phyloP scores from a whole-genome alignment of 208 protist genomes.

The Leishmania lainsoni region DNA sequence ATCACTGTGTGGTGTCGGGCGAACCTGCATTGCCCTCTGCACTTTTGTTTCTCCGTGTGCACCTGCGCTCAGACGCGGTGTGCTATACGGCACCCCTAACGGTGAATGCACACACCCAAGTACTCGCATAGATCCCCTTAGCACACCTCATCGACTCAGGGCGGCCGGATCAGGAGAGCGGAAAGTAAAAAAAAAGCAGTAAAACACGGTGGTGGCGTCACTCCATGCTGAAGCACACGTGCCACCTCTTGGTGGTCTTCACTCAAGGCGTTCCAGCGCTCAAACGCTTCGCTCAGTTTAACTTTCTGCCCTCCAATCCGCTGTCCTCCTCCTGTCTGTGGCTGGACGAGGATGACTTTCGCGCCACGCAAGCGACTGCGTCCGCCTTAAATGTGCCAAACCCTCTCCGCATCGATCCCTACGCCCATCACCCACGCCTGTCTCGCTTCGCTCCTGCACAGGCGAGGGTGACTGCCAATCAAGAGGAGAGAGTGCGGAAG shows the following conservation, averaged over 20 bases:
- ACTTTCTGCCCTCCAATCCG: constrained; percentile 58
- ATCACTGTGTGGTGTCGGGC: background rate
- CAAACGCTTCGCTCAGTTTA: constrained; percentile 46
- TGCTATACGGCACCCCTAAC: background rate
- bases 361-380: background rate
- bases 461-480: background rate
- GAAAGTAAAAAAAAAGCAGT: background rate
- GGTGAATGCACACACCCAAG: background rate
- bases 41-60: background rate
- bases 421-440: constrained; percentile 48
- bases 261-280: constrained; percentile 64
- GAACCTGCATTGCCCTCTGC: background rate
- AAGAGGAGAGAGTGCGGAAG: background rate
- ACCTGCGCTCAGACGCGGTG: background rate
- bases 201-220: background rate
- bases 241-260: constrained; percentile 52
- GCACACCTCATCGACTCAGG: background rate
- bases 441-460: constrained; percentile 33
- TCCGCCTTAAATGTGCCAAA: background rate
- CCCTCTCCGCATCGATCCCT: constrained; percentile 43
- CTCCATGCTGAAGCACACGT: constrained; percentile 38
- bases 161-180: background rate
- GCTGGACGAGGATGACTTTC: constrained; percentile 70
- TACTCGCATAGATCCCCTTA: background rate
- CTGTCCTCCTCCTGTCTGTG: constrained; percentile 58